A percentile compares a stretch with the other conserved stretches of the same genome.
Evolutionary conservation across 352 stramenopile species (phyloP).

Genomic region (Globisporangium yorkense): DNA sequence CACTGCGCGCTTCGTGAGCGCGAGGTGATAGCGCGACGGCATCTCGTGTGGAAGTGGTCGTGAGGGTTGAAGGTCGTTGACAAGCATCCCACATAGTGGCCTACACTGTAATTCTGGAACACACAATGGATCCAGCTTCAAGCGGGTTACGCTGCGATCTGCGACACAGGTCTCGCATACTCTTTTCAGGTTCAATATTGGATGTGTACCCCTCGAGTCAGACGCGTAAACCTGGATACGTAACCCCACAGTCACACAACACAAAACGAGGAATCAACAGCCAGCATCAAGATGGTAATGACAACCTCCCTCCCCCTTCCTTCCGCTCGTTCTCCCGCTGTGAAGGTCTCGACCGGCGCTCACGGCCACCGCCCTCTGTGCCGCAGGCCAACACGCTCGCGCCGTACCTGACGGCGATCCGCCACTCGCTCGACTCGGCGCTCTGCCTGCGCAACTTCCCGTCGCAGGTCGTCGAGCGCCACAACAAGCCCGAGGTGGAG

Average conservation of each 20-base stretch:
- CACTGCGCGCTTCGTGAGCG: not conserved
- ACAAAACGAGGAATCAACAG: not conserved
- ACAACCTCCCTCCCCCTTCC: no score
- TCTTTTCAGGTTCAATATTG: not conserved
- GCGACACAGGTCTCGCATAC: not conserved
- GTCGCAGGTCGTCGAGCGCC: constrained; percentile 93
- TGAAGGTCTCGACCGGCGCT: not conserved
- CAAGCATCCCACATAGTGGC: not conserved
- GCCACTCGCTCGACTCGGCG: constrained; percentile 88
- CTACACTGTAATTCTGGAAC: not conserved
- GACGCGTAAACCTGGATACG: not conserved
- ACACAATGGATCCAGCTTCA: not conserved
- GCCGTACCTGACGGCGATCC: constrained; percentile 91
- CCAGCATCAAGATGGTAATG: not conserved
- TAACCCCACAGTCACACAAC: not conserved
- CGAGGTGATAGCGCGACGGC: not conserved
- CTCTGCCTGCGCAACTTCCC: constrained; percentile 95
- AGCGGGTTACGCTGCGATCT: not conserved
- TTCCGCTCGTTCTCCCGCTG: constrained; percentile 3
- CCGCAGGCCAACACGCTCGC: constrained; percentile 78
- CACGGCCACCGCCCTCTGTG: constrained; percentile 7
- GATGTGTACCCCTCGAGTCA: not conserved
- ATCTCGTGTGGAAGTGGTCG: not conserved
- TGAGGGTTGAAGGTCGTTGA: not conserved
- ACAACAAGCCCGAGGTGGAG: constrained; percentile 97